Conservation (phyloP, 345 rosid genomes). For the Crucihimalaya himalaica region DNA sequence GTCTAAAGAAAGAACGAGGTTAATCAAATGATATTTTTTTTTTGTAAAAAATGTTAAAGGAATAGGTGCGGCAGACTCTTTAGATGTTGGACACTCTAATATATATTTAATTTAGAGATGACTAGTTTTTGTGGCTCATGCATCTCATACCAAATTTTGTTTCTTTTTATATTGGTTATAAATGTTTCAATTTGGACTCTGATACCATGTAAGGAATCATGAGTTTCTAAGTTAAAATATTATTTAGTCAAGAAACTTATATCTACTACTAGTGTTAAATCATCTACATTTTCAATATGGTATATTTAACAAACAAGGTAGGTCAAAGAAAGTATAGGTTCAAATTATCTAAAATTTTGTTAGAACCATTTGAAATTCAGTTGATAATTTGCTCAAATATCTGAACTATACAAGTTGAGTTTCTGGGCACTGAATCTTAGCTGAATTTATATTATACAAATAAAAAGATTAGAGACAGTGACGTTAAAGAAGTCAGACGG, state of each 20-base stretch:
- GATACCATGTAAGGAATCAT: too few relatives aligned
- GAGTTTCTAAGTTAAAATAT: not conserved
- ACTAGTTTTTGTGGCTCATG: too few relatives aligned
- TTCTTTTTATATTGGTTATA: too few relatives aligned
- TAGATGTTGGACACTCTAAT: too few relatives aligned
- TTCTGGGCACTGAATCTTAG: not conserved
- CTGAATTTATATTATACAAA: not conserved
- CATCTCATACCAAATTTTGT: too few relatives aligned
- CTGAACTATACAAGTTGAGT: not conserved
- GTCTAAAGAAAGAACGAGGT: not conserved
- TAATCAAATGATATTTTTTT: too few relatives aligned
- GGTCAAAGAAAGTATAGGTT: not conserved
- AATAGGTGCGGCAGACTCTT: too few relatives aligned
- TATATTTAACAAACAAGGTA: not conserved
- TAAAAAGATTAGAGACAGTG: conserved; percentile 30
- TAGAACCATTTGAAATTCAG: not conserved
- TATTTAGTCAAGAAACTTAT: not conserved
- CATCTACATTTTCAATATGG: not conserved
- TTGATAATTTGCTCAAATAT: not conserved
- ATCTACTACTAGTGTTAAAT: not conserved
- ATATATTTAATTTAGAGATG: too few relatives aligned
- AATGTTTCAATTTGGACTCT: too few relatives aligned
- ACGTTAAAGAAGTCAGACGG: conserved; percentile 49
- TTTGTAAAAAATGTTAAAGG: not conserved
- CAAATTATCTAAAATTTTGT: not conserved